Conservation (phyloP, 148 eudicot genomes). For the Rhododendron mucronatum region DNA sequence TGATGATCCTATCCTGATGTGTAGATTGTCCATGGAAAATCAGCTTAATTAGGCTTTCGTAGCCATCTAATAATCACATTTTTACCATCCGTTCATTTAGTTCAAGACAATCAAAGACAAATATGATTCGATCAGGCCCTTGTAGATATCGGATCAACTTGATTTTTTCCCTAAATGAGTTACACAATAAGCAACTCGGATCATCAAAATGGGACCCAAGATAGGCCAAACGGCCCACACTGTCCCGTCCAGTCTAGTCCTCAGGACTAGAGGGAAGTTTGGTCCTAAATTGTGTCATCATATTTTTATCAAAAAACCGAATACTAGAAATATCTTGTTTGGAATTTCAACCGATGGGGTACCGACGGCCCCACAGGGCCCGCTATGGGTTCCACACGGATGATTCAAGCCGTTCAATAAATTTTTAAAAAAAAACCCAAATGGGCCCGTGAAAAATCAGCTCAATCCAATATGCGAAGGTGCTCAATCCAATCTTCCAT, state of each 20-base stretch:
- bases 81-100: background rate
- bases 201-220: background rate
- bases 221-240: background rate
- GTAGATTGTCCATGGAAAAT: background rate
- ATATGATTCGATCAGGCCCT: background rate
- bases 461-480: no score
- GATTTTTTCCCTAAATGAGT: background rate
- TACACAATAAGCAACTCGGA: background rate
- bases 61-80: background rate
- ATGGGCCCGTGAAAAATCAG: no score
- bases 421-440: no score
- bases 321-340: background rate
- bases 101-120: background rate
- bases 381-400: no score
- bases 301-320: background rate
- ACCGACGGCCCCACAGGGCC: no score
- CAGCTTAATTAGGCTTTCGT: background rate
- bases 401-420: no score
- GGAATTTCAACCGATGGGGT: background rate
- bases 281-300: background rate
- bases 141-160: background rate
- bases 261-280: background rate
- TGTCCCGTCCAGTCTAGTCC: background rate
- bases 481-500: no score
- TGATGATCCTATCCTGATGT: background rate